These are phyloP conservation scores for Vararia minispora DNA, from an alignment of 768 basidiomycete genomes.

Conservation along the genomic window DNA sequence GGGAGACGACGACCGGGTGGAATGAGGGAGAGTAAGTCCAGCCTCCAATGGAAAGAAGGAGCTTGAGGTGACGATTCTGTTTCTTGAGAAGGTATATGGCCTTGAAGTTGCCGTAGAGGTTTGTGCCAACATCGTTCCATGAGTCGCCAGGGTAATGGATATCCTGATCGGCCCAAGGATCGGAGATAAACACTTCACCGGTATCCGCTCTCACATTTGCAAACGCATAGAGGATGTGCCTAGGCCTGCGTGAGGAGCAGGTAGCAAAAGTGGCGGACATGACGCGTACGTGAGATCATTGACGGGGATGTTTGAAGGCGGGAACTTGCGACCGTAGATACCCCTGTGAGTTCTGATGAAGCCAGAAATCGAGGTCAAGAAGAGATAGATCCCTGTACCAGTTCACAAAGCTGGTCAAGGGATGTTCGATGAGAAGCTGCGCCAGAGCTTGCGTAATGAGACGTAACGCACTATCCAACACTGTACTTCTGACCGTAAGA, in stretches of 20 bases:
- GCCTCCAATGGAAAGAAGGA: constrained; percentile 85
- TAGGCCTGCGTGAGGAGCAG: constrained; percentile 24
- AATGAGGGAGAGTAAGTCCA: constrained; percentile 90
- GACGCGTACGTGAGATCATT: constrained; percentile 77
- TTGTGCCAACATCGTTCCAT: constrained; percentile 86
- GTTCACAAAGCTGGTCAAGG: constrained; percentile 52
- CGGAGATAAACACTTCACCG: constrained; percentile 83
- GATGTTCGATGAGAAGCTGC: constrained; percentile 8
- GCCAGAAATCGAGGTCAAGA: constrained; percentile 1
- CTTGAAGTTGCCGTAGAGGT: constrained; percentile 94
- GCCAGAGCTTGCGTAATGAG: neutral
- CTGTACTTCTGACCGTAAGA: constrained; percentile 51
- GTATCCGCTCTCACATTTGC: constrained; percentile 76
- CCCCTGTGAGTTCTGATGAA: constrained; percentile 44
- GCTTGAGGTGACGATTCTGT: constrained; percentile 65
- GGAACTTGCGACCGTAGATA: constrained; percentile 90
- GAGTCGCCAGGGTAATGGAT: constrained; percentile 94
- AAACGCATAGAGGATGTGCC: constrained; percentile 89
- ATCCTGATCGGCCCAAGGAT: constrained; percentile 92
- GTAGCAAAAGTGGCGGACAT: constrained; percentile 5
- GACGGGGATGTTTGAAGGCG: constrained; percentile 73
- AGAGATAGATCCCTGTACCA: constrained; percentile 33
- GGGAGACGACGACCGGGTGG: constrained; percentile 66
- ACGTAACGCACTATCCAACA: constrained; percentile 61
- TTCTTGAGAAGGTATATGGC: constrained; percentile 89